Evolutionary conservation across 306 rosid species (phyloP), one percentile per base, ranked within the genome.

Genomic region (Trifolium repens): DNA sequence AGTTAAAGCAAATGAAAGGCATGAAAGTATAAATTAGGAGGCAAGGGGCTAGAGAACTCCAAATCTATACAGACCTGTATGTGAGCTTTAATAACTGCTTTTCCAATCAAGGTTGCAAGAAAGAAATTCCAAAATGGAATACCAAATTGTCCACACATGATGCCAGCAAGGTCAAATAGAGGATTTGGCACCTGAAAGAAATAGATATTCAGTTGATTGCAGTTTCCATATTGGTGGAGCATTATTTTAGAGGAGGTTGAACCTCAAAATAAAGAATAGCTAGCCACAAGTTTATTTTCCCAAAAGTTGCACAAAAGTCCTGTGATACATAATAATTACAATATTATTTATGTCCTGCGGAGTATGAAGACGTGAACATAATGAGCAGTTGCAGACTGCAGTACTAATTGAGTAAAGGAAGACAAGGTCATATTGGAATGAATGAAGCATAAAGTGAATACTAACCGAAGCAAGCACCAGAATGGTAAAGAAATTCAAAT

Each of bases 91-190:
- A 96, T 85, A 72, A 96, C 47, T 75, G 99, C 99, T 84, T 96
- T 96, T 80, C 99, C 99, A 74, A 90, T 82, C 87, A 90, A 77
- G 44, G 99, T 96, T 71, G 98, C 89, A 19, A 89, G 85, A 67
- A 96, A 96, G 73, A 96, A 92, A 63, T 89, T 78, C 98, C 98
- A 90, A 75, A 96, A 96, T 7, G 99, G 88, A 81, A 90, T 77
- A 40, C 98, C 96, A 79, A 90, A 92, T 88, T 96, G 99, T 78
- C 99, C 99, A 82, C 99, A 96, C 99, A 96, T 90, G 78, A 96
- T 96, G 86, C 99, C 99, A 65, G 99, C 99, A 67, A 96, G 91
- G 89, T 92, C 99, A 82, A 96, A 96, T 64, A 96, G 86, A 81
- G 99, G 99, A 88, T 96, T 96, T 58, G 99, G 99, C 54, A 96